Evolutionary conservation across 495 filamentous ascomycete genomes (phyloP).

Genomic region (Neurospora terricola): DNA sequence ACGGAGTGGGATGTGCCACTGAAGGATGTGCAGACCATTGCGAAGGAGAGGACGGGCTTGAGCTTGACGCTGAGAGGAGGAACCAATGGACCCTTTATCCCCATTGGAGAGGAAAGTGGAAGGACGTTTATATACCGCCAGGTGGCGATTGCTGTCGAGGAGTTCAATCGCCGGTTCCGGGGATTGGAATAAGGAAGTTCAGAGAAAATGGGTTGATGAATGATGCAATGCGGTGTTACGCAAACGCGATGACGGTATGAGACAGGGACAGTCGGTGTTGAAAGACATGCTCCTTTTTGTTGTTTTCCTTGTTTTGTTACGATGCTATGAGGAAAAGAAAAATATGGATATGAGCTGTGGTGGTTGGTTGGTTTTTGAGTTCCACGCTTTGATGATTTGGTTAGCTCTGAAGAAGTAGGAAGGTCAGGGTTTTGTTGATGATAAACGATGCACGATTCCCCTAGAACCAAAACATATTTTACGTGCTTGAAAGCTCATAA

Average conservation of each 20-base stretch:
- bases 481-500: neutral
- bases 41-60: conserved; percentile 91
- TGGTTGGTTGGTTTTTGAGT: neutral
- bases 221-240: neutral
- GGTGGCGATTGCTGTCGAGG: conserved; percentile 47
- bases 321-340: neutral
- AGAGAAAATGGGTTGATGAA: neutral
- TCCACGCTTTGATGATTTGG: neutral
- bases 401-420: neutral
- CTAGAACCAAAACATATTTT: neutral
- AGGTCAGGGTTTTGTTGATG: neutral
- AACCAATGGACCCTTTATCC: conserved; percentile 90
- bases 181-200: conserved; percentile 28
- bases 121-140: conserved; percentile 74
- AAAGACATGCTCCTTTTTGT: neutral
- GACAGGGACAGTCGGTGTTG: neutral
- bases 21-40: conserved; percentile 93
- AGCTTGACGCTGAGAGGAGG: conserved; percentile 79
- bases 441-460: neutral
- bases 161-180: conserved; percentile 46
- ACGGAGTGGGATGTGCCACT: conserved; percentile 94
- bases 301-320: neutral
- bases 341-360: neutral
- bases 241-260: neutral
- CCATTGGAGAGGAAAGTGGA: conserved; percentile 77